Evolutionary conservation across 495 filamentous ascomycete species (phyloP).

Genomic region (Letharia columbiana): DNA sequence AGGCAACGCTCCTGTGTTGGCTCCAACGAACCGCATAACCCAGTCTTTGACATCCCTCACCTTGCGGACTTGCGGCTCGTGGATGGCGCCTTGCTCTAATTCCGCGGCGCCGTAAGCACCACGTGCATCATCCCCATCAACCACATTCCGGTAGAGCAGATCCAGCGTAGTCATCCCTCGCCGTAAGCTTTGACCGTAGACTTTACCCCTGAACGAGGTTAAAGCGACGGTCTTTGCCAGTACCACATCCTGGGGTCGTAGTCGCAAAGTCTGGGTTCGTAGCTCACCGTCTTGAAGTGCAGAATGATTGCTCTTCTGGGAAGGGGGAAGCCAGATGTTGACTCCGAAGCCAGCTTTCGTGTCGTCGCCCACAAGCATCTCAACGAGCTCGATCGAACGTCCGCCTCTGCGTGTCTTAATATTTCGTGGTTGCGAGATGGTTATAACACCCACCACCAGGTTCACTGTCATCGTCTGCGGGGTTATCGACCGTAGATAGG

Average conservation of each 20-base stretch:
- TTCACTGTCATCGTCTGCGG: slow-evolving; percentile 77
- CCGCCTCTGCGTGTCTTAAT: slow-evolving; percentile 39
- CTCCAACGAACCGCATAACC: slow-evolving; percentile 63
- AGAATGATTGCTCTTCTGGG: slow-evolving; percentile 23
- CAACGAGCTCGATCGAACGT: slow-evolving; percentile 50
- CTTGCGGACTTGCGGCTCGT: slow-evolving; percentile 51
- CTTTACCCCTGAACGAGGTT: slow-evolving; percentile 57
- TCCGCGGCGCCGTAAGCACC: slow-evolving; percentile 31
- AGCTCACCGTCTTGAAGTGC: slow-evolving; percentile 30
- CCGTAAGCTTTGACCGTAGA: slow-evolving; percentile 68
- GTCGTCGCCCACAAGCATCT: slow-evolving; percentile 79
- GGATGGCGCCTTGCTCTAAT: slow-evolving; percentile 24
- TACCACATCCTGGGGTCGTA: slow-evolving; percentile 65
- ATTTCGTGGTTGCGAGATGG: slow-evolving; percentile 56
- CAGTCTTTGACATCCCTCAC: slow-evolving; percentile 61
- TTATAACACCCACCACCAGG: slow-evolving; percentile 68
- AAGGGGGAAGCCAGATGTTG: slow-evolving; percentile 66
- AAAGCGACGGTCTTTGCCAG: slow-evolving; percentile 71
- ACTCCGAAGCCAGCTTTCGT: slow-evolving; percentile 72
- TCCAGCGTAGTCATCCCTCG: slow-evolving; percentile 62
- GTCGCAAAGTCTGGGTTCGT: slow-evolving; percentile 34
- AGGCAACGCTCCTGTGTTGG: slow-evolving; percentile 27
- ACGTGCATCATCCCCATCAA: slow-evolving; percentile 35
- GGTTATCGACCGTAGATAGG: slow-evolving; percentile 56
- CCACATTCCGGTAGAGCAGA: slow-evolving; percentile 48